A percentile compares a stretch with the other conserved stretches of the same genome.
phyloP scores from a whole-genome alignment of 495 filamentous ascomycete species.

The Tuber brumale region DNA sequence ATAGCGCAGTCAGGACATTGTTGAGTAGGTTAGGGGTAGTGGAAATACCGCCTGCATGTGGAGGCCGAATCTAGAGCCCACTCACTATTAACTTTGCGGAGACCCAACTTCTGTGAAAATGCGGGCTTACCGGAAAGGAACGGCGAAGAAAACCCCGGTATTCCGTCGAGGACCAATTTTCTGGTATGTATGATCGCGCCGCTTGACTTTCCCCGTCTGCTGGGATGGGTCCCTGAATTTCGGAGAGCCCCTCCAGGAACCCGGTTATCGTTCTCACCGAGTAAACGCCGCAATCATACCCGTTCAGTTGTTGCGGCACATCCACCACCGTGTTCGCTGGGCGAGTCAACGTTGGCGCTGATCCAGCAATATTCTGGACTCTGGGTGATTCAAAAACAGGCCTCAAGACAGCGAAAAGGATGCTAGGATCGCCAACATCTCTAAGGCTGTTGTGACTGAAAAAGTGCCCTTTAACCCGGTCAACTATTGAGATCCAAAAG shows the following conservation, averaged over 20 bases:
- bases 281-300: slow-evolving; percentile 19
- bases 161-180: background rate
- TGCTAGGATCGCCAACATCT: background rate
- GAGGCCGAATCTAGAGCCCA: background rate
- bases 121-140: background rate
- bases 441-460: background rate
- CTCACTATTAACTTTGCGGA: background rate
- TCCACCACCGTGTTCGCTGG: background rate
- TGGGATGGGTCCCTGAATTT: background rate
- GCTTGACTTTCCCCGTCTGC: background rate
- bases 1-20: background rate
- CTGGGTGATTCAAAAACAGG: background rate
- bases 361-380: background rate
- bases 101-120: background rate
- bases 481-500: slow-evolving; percentile 5
- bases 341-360: background rate
- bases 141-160: background rate
- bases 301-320: slow-evolving; percentile 8
- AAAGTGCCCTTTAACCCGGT: slow-evolving; percentile 2
- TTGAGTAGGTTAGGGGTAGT: background rate
- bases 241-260: background rate
- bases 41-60: background rate
- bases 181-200: background rate
- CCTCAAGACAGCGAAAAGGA: background rate
- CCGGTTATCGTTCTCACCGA: background rate